A percentile compares a stretch with the other conserved stretches of the same genome.
These are phyloP conservation scores for Metarhizium guizhouense DNA, from an alignment of 2,329 filamentous ascomycete species.

Conservation along the genomic window DNA sequence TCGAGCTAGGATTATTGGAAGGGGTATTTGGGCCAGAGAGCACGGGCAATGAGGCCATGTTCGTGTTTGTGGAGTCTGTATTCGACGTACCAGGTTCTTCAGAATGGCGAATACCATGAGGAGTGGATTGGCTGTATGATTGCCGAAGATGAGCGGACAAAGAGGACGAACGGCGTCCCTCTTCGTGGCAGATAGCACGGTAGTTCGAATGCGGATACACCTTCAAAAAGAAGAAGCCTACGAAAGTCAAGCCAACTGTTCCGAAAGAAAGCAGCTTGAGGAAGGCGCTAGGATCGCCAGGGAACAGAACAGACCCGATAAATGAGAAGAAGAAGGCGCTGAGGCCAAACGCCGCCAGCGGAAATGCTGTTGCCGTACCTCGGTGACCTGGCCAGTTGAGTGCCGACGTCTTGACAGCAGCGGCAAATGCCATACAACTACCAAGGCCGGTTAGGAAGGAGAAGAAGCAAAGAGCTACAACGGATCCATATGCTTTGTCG, in stretches of 20 bases:
- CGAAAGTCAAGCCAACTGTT: conserved; percentile 65
- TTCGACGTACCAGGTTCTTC: conserved; percentile 59
- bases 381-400: conserved; percentile 87
- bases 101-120: conserved; percentile 21
- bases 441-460: conserved; percentile 81
- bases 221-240: conserved; percentile 77
- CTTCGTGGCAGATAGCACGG: conserved; percentile 39
- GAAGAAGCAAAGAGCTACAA: conserved; percentile 65
- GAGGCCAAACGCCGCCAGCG: conserved; percentile 83
- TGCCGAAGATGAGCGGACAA: not conserved
- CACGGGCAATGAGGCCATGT: not conserved
- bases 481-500: conserved; percentile 52
- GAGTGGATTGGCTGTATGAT: not conserved
- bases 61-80: conserved; percentile 3
- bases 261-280: conserved; percentile 72
- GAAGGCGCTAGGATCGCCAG: conserved; percentile 74
- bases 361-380: conserved; percentile 90
- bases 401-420: conserved; percentile 76
- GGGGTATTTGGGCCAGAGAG: not conserved
- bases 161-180: conserved; percentile 7
- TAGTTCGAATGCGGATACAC: conserved; percentile 54
- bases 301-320: conserved; percentile 67
- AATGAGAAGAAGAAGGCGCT: conserved; percentile 95
- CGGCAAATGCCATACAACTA: conserved; percentile 84
- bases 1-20: not conserved